Base-by-base conservation (phyloP, 1,284 basidiomycete genomes). In the Phellinidium pouzarii region DNA sequence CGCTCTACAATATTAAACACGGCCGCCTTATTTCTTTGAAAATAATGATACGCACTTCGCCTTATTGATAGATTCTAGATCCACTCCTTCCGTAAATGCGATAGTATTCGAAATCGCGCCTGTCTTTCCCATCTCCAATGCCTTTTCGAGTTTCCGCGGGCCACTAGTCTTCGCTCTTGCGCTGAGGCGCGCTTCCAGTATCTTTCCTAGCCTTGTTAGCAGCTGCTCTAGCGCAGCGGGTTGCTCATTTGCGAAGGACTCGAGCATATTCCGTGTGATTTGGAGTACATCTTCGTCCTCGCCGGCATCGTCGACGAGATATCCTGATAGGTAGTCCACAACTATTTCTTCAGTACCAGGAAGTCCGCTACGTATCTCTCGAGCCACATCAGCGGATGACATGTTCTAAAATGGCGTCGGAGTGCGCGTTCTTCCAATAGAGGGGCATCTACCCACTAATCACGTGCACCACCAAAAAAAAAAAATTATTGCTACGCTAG, bases 301-400 rank as follows among this genome's bases (percentile, higher is more conserved):
- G 45, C 90, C 87, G 27, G 92, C 92, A 66, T 95, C 94, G 65
- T 97, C 94, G 53, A 94, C 80, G 47, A 97, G 80, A 64, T 91
- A 93, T 34, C 93, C 94, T 20, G 91, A 79, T 45, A 98, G 83
- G 67, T 98, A 98, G 59, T 93, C 87, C 17, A 97, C 86, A 59
- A 98, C 83, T 53, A 94, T 82, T 62, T 95, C 91, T 66, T 98
- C 94, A 2, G 92, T 88, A n/a, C 83, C 84, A 3, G 93, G 91
- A 57, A 97, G 82, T 27, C 75, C 77, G 26, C 76, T 73, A 36
- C 91, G 80, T 57, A 94, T 90, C 64, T 91, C 82, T 62, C 87
- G 81, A 34, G 86, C 85, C 56, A 91, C 80, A 60, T 87, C 84
- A 54, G 76, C 72, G 26, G 77, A 75, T 25, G 79, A 80, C 78